Evolutionary conservation across 768 basidiomycete species (phyloP).

Genomic region (Trametopsis cervina): DNA sequence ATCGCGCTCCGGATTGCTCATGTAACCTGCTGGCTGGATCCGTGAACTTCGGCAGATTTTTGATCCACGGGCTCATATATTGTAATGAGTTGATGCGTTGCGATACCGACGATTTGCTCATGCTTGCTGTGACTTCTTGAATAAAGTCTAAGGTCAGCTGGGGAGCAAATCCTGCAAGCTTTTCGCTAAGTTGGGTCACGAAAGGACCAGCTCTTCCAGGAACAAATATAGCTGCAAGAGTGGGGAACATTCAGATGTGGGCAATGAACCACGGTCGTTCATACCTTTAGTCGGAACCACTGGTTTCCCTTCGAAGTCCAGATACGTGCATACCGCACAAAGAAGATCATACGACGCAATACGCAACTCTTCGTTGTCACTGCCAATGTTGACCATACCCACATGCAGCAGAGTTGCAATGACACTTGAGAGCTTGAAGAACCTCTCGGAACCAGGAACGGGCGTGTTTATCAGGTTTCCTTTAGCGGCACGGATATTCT

Average conservation of each 20-base stretch:
- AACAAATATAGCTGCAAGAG: slow-evolving; percentile 52
- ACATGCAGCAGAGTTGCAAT: slow-evolving; percentile 84
- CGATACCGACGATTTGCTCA: slow-evolving; percentile 38
- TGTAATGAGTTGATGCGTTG: slow-evolving; percentile 71
- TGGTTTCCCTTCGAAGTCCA: slow-evolving; percentile 71
- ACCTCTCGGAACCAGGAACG: slow-evolving; percentile 49
- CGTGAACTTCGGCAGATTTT: slow-evolving; percentile 65
- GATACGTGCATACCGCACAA: slow-evolving; percentile 64
- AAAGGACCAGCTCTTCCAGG: slow-evolving; percentile 61
- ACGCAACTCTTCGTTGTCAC: slow-evolving; percentile 70
- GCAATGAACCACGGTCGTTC: slow-evolving; percentile 8
- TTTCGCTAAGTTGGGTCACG: slow-evolving; percentile 60
- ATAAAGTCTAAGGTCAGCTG: slow-evolving; percentile 84
- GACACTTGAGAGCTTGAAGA: slow-evolving; percentile 76
- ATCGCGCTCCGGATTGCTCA: slow-evolving; percentile 63
- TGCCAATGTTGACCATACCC: slow-evolving; percentile 72
- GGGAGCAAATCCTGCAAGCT: slow-evolving; percentile 66
- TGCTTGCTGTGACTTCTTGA: slow-evolving; percentile 70
- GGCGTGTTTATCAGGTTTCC: slow-evolving; percentile 54
- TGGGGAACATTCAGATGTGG: no score
- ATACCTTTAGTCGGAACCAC: slow-evolving; percentile 65
- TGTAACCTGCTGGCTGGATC: slow-evolving; percentile 63
- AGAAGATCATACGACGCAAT: slow-evolving; percentile 75
- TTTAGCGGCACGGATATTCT: slow-evolving; percentile 77
- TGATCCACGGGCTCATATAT: slow-evolving; percentile 87